Evolutionary conservation across 1,284 basidiomycete genomes (phyloP), one percentile per base, ranked within the genome.

Genomic region (Blastosporella zonata): DNA sequence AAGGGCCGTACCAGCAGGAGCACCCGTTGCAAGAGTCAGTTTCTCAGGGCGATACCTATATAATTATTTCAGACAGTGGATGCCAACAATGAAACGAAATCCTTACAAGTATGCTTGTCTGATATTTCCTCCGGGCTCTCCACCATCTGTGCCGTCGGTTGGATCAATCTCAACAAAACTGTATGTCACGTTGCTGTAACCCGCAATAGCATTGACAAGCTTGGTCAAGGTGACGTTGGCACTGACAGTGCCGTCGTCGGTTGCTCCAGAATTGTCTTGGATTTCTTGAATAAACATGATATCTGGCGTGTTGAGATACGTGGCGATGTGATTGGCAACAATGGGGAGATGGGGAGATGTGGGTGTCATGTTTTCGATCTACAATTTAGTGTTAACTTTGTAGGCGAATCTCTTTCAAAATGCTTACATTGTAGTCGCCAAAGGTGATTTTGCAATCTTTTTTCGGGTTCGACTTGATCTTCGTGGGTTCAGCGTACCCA

Each of bases 231-330:
- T 84, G 46, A 77, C 58, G 60, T 81, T 78, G 2, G 79, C 81
- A 46, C 60, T 67, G 22, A 81, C 77, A 6, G 69, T 69, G 22
- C 82, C 82, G 59, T 84, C 74, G 59, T 84, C 62, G 0, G 65
- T 77, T 2, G 73, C 58, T 2, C 82, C 82, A 2, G 73, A 76
- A 62, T 84, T 77, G 60, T 84, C 82, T 57, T 84, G 80, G 17
- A 85, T 79, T 59, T 86, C 83, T 63, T 86, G 82, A 12, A 86
- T 54, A 60, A 83, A 82, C 52, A 85, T 62, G 50, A 85, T 71
- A 55, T 84, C 81, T 0, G 83, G 82, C 0, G 71, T 68, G 18
- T 69, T 67, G n/a, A 86, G 69, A 53, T 71, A 67, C 22, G 70
- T 65, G 15, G 67, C 74, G 42, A 85, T 81, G 55, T 84, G 82